These are phyloP conservation scores for Petasospora fabianii DNA, from an alignment of 1,139 yeast genomes.

Conservation along the genomic window DNA sequence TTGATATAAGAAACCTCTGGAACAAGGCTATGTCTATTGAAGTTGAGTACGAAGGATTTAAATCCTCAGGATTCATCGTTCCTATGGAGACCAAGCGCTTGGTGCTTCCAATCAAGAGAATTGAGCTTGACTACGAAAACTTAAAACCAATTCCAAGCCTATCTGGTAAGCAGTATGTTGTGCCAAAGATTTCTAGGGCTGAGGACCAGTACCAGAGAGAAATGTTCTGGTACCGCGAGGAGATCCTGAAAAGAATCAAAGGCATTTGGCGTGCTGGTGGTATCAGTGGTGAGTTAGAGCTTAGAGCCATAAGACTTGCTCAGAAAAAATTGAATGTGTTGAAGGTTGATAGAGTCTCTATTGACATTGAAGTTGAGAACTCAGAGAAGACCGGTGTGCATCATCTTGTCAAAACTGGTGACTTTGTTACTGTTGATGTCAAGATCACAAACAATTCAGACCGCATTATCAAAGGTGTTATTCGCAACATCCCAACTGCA, in stretches of 20 bases:
- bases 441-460: slow-evolving; percentile 44
- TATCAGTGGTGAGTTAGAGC: slow-evolving; percentile 57
- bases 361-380: slow-evolving; percentile 34
- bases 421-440: slow-evolving; percentile 47
- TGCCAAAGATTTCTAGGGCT: slow-evolving; percentile 51
- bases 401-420: slow-evolving; percentile 37
- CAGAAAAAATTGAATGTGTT: slow-evolving; percentile 48
- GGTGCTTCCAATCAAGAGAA: slow-evolving; percentile 64
- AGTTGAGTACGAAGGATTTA: slow-evolving; percentile 40
- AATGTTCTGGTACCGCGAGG: slow-evolving; percentile 78
- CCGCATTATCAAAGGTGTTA: slow-evolving; percentile 45
- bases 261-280: slow-evolving; percentile 59
- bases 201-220: slow-evolving; percentile 51
- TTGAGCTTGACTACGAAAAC: slow-evolving; percentile 42
- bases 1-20: slow-evolving; percentile 76
- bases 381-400: slow-evolving; percentile 20
- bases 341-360: slow-evolving; percentile 44
- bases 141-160: slow-evolving; percentile 69
- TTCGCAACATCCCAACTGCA: slow-evolving; percentile 64
- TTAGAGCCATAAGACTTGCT: slow-evolving; percentile 62
- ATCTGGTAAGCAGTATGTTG: slow-evolving; percentile 66
- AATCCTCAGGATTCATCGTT: slow-evolving; percentile 32
- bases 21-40: slow-evolving; percentile 38
- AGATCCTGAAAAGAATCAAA: slow-evolving; percentile 50
- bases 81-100: slow-evolving; percentile 51